These are phyloP conservation scores for Pseudoturritis turrita DNA, from an alignment of 345 rosid species.

Conservation along the genomic window DNA sequence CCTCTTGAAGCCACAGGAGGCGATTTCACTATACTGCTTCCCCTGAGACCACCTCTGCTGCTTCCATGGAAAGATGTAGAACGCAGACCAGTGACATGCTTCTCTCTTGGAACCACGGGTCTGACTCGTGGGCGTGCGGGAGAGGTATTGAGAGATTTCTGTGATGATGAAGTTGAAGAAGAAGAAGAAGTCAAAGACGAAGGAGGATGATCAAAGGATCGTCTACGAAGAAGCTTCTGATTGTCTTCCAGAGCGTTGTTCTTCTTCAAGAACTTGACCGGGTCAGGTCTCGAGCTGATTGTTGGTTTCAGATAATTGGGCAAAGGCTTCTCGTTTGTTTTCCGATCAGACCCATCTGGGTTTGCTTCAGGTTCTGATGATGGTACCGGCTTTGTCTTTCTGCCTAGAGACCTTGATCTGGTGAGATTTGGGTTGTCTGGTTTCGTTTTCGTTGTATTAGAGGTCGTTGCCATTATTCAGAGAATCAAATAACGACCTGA, in stretches of 20 bases:
- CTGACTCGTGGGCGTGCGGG: conserved; percentile 35
- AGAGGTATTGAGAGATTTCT: conserved; percentile 33
- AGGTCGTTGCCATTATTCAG: conserved; percentile 40
- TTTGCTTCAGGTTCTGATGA: conserved; percentile 13
- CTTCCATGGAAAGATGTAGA: conserved; percentile 33
- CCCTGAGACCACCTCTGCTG: conserved; percentile 21
- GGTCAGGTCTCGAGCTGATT: conserved; percentile 42
- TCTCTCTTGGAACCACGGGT: conserved; percentile 34
- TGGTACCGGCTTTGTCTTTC: conserved; percentile 18
- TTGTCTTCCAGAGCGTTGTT: conserved; percentile 26
- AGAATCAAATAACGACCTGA: conserved; percentile 5
- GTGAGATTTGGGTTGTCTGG: conserved; percentile 35
- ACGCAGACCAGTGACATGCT: conserved; percentile 26
- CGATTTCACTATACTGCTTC: conserved; percentile 18
- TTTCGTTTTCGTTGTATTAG: conserved; percentile 14
- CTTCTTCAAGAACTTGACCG: conserved; percentile 38
- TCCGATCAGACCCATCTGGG: conserved; percentile 21
- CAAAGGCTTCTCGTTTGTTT: conserved; percentile 24
- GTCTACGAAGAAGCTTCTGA: conserved; percentile 51
- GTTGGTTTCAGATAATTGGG: conserved; percentile 69
- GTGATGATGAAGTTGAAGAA: conserved; percentile 33
- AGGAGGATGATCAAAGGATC: conserved; percentile 69
- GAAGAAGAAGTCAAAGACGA: conserved; percentile 38
- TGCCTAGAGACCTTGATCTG: conserved; percentile 29
- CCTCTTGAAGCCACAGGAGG: conserved; percentile 24